phyloP scores from a whole-genome alignment of 78 protist genomes.

The Diacronema lutheri region DNA sequence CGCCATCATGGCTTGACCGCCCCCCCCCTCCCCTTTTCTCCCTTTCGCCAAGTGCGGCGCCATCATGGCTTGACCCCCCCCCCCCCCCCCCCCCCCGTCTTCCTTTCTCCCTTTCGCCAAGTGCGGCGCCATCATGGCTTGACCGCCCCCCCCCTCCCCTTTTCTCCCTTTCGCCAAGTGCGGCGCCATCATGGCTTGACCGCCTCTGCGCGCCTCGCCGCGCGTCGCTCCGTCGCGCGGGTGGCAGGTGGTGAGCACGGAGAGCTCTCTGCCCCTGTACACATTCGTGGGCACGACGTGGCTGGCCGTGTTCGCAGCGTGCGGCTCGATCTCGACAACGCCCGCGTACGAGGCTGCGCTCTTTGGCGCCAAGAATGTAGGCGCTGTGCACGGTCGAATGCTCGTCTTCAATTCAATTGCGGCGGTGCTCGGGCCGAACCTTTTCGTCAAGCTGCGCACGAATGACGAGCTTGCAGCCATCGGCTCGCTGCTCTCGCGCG shows the following conservation, averaged over 20 bases:
- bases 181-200: no score
- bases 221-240: no score
- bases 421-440: not conserved
- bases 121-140: no score
- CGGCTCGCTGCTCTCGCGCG: not conserved
- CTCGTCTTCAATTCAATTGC: not conserved
- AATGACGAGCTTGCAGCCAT: not conserved
- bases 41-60: no score
- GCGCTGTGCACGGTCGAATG: conserved; percentile 33
- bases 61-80: no score
- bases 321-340: not conserved
- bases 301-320: not conserved
- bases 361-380: conserved; percentile 27
- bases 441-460: not conserved
- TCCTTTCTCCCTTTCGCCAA: no score
- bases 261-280: not conserved
- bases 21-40: no score
- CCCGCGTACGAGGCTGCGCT: conserved; percentile 23
- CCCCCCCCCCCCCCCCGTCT: no score
- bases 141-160: no score
- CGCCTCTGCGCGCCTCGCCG: no score
- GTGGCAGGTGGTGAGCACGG: not conserved
- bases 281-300: not conserved
- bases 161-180: no score
- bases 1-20: no score